These are phyloP conservation scores for Atalantia buxifolia DNA, from an alignment of 345 rosid genomes.

Conservation along the genomic window DNA sequence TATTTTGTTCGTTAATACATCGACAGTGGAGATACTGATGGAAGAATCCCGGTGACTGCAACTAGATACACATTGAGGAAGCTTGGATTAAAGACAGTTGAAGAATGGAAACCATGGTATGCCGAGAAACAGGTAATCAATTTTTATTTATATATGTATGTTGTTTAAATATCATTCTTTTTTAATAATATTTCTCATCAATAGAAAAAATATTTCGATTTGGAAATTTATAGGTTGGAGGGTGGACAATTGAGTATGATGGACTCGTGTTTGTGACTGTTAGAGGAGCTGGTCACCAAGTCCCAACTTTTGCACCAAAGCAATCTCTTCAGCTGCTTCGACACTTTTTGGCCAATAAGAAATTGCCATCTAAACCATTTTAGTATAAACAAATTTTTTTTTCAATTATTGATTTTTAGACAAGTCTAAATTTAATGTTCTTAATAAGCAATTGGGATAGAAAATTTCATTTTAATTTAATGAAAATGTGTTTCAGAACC, in stretches of 20 bases:
- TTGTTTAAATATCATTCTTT: background rate
- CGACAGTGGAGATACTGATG: constrained; percentile 85
- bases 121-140: constrained; percentile 40
- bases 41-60: constrained; percentile 76
- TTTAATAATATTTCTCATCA: background rate
- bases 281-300: constrained; percentile 79
- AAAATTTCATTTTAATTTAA: background rate
- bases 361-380: constrained; percentile 49
- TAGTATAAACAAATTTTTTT: background rate
- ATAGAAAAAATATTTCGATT: background rate
- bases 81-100: constrained; percentile 52
- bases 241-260: constrained; percentile 67
- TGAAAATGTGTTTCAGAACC: background rate
- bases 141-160: background rate
- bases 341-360: constrained; percentile 55
- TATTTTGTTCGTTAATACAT: background rate
- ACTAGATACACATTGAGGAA: constrained; percentile 67
- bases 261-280: constrained; percentile 61
- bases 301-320: constrained; percentile 66
- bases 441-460: background rate
- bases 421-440: too few species aligned
- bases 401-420: background rate
- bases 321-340: constrained; percentile 49
- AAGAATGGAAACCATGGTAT: constrained; percentile 88
- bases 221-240: constrained; percentile 47